Evolutionary conservation across 2,329 filamentous ascomycete species (phyloP).

Genomic region (Fragosphaeria purpurea): DNA sequence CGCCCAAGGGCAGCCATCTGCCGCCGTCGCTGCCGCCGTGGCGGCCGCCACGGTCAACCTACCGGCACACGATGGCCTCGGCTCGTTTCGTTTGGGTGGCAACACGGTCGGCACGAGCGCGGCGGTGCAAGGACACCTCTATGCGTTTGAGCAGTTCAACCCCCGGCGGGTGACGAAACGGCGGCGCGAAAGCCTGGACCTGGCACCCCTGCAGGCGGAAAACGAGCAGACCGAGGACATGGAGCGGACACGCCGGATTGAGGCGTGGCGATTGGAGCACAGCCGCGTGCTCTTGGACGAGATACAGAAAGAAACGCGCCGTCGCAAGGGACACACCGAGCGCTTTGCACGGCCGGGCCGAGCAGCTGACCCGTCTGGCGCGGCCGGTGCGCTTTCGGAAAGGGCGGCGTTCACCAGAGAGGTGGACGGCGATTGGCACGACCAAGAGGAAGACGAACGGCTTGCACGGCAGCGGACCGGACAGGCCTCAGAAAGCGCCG

Average conservation of each 20-base stretch:
- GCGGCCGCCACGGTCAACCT: constrained; percentile 31
- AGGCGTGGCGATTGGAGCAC: constrained; percentile 86
- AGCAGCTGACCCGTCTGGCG: background rate
- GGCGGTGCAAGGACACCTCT: constrained; percentile 72
- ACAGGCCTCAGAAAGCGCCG: constrained; percentile 16
- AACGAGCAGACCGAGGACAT: constrained; percentile 50
- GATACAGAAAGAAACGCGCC: constrained; percentile 73
- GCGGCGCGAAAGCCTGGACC: constrained; percentile 42
- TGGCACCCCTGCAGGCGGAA: constrained; percentile 40
- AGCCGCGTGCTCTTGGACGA: constrained; percentile 77
- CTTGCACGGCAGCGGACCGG: background rate
- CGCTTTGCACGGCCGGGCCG: constrained; percentile 27
- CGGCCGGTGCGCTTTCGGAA: background rate
- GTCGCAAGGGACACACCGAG: constrained; percentile 51
- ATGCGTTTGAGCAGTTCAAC: constrained; percentile 81
- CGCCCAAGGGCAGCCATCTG: constrained; percentile 14
- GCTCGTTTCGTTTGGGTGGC: constrained; percentile 57
- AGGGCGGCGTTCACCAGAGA: background rate
- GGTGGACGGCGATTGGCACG: constrained; percentile 35
- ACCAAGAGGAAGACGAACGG: constrained; percentile 33
- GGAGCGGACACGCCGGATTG: constrained; percentile 75
- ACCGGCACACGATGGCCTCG: constrained; percentile 86
- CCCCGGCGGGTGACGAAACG: constrained; percentile 50
- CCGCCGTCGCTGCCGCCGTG: constrained; percentile 13
- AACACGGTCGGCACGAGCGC: constrained; percentile 42